These are phyloP conservation scores for Potentilla sterilis DNA, from an alignment of 306 rosid species.

Conservation along the genomic window DNA sequence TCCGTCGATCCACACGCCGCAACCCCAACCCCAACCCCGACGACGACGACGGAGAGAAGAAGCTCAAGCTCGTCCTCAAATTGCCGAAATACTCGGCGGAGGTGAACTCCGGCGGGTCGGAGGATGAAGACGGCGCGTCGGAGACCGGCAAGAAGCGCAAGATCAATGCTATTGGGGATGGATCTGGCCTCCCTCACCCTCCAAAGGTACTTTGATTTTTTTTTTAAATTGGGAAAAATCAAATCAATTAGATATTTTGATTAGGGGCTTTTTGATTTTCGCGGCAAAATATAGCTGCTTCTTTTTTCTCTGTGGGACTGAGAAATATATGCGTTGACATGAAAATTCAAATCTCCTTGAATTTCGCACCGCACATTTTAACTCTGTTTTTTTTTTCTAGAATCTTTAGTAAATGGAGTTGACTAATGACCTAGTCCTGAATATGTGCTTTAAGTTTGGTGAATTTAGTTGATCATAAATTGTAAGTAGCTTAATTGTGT, in stretches of 20 bases:
- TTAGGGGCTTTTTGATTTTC: constrained; percentile 18
- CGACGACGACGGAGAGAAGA: constrained; percentile 41
- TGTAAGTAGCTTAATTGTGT: constrained; percentile 1
- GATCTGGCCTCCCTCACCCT: constrained; percentile 37
- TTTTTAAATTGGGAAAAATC: constrained; percentile 8
- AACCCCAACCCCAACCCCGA: constrained; percentile 53
- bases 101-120: constrained; percentile 39
- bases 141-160: constrained; percentile 39
- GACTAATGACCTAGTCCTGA: constrained; percentile 34
- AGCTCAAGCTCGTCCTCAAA: constrained; percentile 55
- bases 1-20: constrained; percentile 73
- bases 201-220: constrained; percentile 40
- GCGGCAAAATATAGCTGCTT: constrained; percentile 17
- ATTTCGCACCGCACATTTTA: constrained; percentile 44
- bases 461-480: background rate
- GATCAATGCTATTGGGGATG: constrained; percentile 43
- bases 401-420: constrained; percentile 39
- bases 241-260: background rate
- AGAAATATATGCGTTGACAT: constrained; percentile 35
- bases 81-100: constrained; percentile 44
- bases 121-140: constrained; percentile 40
- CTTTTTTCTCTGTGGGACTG: constrained; percentile 15
- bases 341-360: constrained; percentile 39
- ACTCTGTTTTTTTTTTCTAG: constrained; percentile 12
- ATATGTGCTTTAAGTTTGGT: constrained; percentile 1